Evolutionary conservation across 2,329 filamentous ascomycete species (phyloP), one percentile per base, ranked within the genome.

Genomic region (Colletotrichum musae): DNA sequence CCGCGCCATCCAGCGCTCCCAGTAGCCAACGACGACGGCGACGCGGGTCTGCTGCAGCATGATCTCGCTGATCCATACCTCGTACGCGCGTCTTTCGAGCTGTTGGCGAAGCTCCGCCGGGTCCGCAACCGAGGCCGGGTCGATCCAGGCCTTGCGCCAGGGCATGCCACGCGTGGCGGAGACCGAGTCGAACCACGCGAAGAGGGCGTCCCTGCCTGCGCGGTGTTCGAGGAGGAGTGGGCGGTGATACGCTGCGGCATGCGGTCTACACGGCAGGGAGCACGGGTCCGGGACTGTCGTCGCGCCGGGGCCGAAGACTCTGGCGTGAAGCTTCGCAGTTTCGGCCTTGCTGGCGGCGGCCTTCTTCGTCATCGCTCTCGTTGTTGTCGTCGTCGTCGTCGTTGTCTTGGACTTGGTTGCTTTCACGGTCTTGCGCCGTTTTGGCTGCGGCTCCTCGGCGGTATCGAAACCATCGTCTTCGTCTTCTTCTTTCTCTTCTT

Each of bases 21-120:
- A 91, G 75, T 91, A 91, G 57, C 86, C 87, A 21, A 90, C 86
- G 0, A 91, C 89, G 6, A 85, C 86, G 2, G 86, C 84, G 4
- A 91, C 89, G 32, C 89, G 87, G 2, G 89, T 91, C 78, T 91
- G 89, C 76, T 91, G 89, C 12, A 91, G 83, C 89, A 91, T 91
- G 72, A 91, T 87, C 79, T 91, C 89, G 74, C 86, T 89, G 74
- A 91, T 89, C 87, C 89, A 91, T 54, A 91, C 89, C 75, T 91
- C 85, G 78, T 91, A 91, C 2, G 89, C 89, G 56, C 89, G 85
- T 36, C 80, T 83, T 67, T 86, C 84, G 12, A 90, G 80, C 3
- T 76, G 77, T n/a, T 67, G 54, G 36, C 82, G 81, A 9, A 86
- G 78, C n/a, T 79, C 77, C 2, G 75, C 70, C 1, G 75, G 72